Evolutionary conservation across 768 basidiomycete species (phyloP), one percentile per base, ranked within the genome.

Genomic region (Tremella yokohamensis): DNA sequence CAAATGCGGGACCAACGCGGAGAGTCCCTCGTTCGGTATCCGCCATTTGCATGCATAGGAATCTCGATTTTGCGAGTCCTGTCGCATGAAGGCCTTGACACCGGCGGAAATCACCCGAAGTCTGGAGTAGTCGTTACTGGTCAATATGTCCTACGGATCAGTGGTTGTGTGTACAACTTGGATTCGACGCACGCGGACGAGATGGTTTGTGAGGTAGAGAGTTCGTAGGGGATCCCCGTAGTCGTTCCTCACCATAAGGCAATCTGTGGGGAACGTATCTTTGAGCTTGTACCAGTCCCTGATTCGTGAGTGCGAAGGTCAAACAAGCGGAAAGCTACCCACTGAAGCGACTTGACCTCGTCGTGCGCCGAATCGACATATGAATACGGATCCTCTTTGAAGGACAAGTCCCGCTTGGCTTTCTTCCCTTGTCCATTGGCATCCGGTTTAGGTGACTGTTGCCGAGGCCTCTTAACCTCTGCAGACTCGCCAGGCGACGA

Each of bases 321-420:
- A 49, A 34, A n/a, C n/a, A n/a, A 26, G 20, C 19, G 25, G 38
- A 11, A 47, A 42, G 8, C 6, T 13, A 78, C 86, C 73, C 75
- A 90, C 91, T 87, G 81, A 83, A 88, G 89, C 15, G 81, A 79
- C 54, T 79, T 68, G 44, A 97, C 79, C 52, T 86, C 82, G 4
- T 85, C 84, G 69, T 96, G 87, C 57, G 84, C 79, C 1, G 84
- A 80, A 1, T 83, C 71, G 26, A 97, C 78, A 78, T 87, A 92
- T 0, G 87, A 90, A 74, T 88, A 96, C 0, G 93, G 92, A 74
- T 89, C 89, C 75, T 98, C 93, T 72, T 87, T 91, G 81, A 88
- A 92, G 12, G 77, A 76, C 15, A 79, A 76, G 54, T 70, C 72
- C 6, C 70, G 61, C 66, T 70, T 56, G 49, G 66, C 49, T 49